phyloP scores from a whole-genome alignment of 1,139 yeast species.

The Lodderomyces orthopsilosis region DNA sequence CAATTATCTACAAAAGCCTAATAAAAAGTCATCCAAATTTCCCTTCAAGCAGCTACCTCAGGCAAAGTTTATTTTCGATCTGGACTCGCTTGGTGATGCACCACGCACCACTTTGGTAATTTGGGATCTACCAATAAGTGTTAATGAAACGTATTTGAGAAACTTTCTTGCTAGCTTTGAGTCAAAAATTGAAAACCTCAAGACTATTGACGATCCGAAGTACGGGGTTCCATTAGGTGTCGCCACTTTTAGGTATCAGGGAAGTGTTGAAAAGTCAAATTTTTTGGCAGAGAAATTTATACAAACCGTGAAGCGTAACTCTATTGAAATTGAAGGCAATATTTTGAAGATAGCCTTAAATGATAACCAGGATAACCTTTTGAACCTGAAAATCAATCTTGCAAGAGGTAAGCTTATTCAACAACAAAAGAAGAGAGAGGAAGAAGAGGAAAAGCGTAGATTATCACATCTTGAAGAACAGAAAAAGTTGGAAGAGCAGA shows the following conservation, averaged over 20 bases:
- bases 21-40: constrained; percentile 40
- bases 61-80: constrained; percentile 60
- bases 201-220: constrained; percentile 64
- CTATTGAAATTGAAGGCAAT: constrained; percentile 41
- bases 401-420: constrained; percentile 36
- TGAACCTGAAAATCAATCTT: constrained; percentile 27
- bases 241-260: constrained; percentile 63
- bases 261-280: constrained; percentile 55
- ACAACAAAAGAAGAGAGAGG: constrained; percentile 24
- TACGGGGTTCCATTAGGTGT: constrained; percentile 82
- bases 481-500: constrained; percentile 16
- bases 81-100: constrained; percentile 70
- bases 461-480: constrained; percentile 13
- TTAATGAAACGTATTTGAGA: constrained; percentile 45
- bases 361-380: constrained; percentile 31
- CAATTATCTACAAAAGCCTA: constrained; percentile 39
- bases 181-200: constrained; percentile 45
- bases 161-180: constrained; percentile 64
- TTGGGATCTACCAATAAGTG: constrained; percentile 57
- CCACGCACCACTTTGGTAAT: constrained; percentile 71
- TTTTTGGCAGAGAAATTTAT: constrained; percentile 36
- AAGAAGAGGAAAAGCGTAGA: constrained; percentile 24
- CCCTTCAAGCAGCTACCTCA: constrained; percentile 50
- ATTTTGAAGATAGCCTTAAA: constrained; percentile 37
- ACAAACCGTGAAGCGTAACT: constrained; percentile 23